phyloP scores from a whole-genome alignment of 2,329 filamentous ascomycete genomes.

The Exophiala lecanii-corni region DNA sequence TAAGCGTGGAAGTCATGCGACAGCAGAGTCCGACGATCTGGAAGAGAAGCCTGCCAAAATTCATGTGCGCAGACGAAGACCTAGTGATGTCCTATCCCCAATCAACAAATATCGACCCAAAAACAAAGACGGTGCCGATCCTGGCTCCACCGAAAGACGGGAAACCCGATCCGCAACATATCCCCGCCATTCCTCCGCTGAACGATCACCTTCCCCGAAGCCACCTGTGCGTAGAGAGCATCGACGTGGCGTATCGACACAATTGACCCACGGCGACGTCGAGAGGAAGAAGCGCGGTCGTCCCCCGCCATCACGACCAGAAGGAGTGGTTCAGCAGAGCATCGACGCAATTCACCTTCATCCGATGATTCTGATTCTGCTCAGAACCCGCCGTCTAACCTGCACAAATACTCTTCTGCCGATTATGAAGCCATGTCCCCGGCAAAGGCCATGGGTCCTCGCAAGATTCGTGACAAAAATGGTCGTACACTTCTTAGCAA shows the following conservation, averaged over 20 bases:
- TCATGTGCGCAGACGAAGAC: constrained; percentile 21
- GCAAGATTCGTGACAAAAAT: constrained; percentile 86
- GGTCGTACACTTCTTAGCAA: constrained; percentile 87
- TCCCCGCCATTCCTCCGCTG: constrained; percentile 25
- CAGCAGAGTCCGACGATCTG: constrained; percentile 14
- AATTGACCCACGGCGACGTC: constrained; percentile 23
- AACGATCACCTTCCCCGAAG: constrained; percentile 29
- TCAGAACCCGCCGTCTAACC: constrained; percentile 33
- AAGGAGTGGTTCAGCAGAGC: constrained; percentile 43
- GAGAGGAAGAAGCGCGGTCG: constrained; percentile 34
- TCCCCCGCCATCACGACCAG: constrained; percentile 39
- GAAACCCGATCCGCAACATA: constrained; percentile 31
- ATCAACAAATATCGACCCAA: constrained; percentile 22
- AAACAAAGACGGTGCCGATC: constrained; percentile 18
- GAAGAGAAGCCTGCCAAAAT: constrained; percentile 12
- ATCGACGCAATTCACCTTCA: constrained; percentile 27
- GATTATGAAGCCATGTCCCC: constrained; percentile 55
- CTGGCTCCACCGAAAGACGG: constrained; percentile 24
- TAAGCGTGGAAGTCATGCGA: constrained; percentile 4
- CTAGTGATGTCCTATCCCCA: constrained; percentile 22
- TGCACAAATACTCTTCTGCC: constrained; percentile 39
- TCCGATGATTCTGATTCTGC: constrained; percentile 37
- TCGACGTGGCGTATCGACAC: constrained; percentile 28
- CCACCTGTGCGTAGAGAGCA: constrained; percentile 22
- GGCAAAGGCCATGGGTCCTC: constrained; percentile 65